Base-by-base conservation (phyloP, 768 basidiomycete genomes). In the Kockovaella imperatae region DNA sequence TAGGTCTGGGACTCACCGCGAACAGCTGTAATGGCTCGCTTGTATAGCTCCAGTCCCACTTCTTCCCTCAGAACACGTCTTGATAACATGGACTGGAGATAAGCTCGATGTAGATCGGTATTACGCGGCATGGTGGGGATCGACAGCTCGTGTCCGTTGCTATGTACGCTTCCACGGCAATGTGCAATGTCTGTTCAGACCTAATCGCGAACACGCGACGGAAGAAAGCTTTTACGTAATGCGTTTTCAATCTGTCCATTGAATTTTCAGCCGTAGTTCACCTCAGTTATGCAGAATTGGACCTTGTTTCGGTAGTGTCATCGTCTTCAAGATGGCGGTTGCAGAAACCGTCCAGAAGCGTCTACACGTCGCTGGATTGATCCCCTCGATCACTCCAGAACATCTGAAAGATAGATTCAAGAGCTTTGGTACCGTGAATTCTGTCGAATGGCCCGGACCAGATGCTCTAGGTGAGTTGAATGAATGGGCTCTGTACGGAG, bases 381-480 rank as follows among this genome's bases (percentile, higher is more conserved):
- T 61, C 4, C 57, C 63, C 0, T 43, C 49, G 6, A 63, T 66
- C 23, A 65, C 66, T 2, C 28, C 66, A 0, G n/a, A 47, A 10
- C 63, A 68, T 24, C 47, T 68, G 46, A 50, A 53, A 52, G 64
- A 65, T 20, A 41, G 61, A 13, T 68, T 68, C 48, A 53, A 49
- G 35, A 52, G 49, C 21, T 68, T 68, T 36, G 67, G 64, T 5
- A 45, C 44, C 10, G 64, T 63, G 8, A 30, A 29, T 2, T 45
- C 60, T 5, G 59, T 63, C 4, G 59, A 63, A 26, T 52, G 57
- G 24, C 4, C 60, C 30, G 32, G 43, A 15, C 46, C 50, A 17
- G 61, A 63, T 44, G 62, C 52, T 10, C 38, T 62, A 17, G 64
- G 64, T 66, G 47, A 39, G 58, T 54, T 10, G 4, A 36, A 28